A percentile compares a stretch with the other conserved stretches of the same genome.
phyloP scores from a whole-genome alignment of 768 basidiomycete species.

The Tricholoma terreum region DNA sequence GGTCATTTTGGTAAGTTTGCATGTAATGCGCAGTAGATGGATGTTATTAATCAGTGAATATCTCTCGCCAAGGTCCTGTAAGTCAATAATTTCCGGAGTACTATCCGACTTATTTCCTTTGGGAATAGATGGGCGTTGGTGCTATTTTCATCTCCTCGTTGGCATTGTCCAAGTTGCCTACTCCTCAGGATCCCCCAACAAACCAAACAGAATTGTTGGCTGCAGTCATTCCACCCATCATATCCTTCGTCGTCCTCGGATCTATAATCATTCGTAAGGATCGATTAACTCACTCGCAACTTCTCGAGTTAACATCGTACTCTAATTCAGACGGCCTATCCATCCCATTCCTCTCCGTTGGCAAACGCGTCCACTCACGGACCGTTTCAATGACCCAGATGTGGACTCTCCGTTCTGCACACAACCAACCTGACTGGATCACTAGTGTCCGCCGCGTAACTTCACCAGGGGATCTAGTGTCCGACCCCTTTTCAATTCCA shows the following conservation, averaged over 20 bases:
- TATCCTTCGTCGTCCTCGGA: constrained; percentile 81
- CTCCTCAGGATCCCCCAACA: constrained; percentile 55
- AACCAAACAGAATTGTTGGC: constrained; percentile 51
- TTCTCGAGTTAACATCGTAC: not conserved
- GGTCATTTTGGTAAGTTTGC: constrained; percentile 77
- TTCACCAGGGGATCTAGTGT: too few relatives aligned
- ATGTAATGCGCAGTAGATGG: not conserved
- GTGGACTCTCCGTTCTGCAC: constrained; percentile 2
- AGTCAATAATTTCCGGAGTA: constrained; percentile 17
- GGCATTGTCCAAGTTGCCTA: constrained; percentile 60
- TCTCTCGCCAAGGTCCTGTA: constrained; percentile 46
- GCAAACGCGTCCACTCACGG: constrained; percentile 7
- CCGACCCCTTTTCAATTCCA: too few relatives aligned
- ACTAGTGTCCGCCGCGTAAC: not conserved
- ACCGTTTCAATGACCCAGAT: constrained; percentile 13
- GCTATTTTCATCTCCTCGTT: constrained; percentile 83
- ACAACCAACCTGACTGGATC: constrained; percentile 11
- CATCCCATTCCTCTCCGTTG: constrained; percentile 16
- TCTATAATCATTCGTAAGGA: constrained; percentile 76
- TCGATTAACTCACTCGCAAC: not conserved
- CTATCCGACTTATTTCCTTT: not conserved
- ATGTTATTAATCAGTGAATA: not conserved
- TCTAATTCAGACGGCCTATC: not conserved
- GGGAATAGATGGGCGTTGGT: constrained; percentile 80
- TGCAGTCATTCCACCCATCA: constrained; percentile 65